Conservation (phyloP, 345 rosid genomes). For the Durio zibethinus region DNA sequence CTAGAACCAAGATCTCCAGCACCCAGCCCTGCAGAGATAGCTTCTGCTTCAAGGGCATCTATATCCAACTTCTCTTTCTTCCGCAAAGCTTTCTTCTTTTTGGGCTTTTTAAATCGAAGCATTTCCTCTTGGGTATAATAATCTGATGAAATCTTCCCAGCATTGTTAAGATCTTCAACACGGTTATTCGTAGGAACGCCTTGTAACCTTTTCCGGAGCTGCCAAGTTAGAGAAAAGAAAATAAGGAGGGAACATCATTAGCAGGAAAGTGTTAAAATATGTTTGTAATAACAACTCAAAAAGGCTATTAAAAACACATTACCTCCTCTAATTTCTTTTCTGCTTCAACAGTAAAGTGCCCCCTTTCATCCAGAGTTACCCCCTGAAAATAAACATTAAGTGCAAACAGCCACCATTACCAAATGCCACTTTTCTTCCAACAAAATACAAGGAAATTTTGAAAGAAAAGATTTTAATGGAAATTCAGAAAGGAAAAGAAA, state of each 20-base stretch:
- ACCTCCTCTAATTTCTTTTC: slow-evolving; percentile 96
- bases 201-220: slow-evolving; percentile 82
- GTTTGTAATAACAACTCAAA: slow-evolving; percentile 6
- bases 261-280: slow-evolving; percentile 7
- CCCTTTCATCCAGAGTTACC: slow-evolving; percentile 72
- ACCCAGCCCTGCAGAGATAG: slow-evolving; percentile 76
- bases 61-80: slow-evolving; percentile 86
- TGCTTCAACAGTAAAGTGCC: slow-evolving; percentile 82
- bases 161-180: slow-evolving; percentile 63
- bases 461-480: not conserved
- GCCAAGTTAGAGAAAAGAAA: slow-evolving; percentile 21
- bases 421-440: not conserved
- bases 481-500: not conserved
- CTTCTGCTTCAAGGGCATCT: slow-evolving; percentile 90
- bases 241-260: not conserved
- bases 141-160: slow-evolving; percentile 69
- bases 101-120: slow-evolving; percentile 83
- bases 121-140: slow-evolving; percentile 86
- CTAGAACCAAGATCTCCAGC: slow-evolving; percentile 92
- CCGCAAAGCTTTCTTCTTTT: slow-evolving; percentile 80
- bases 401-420: slow-evolving; percentile 5
- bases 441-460: not conserved
- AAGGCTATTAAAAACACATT: slow-evolving; percentile 9
- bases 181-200: slow-evolving; percentile 48
- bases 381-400: slow-evolving; percentile 48